Evolutionary conservation across 2,329 filamentous ascomycete genomes (phyloP).

Genomic region (Triangularia setosa): DNA sequence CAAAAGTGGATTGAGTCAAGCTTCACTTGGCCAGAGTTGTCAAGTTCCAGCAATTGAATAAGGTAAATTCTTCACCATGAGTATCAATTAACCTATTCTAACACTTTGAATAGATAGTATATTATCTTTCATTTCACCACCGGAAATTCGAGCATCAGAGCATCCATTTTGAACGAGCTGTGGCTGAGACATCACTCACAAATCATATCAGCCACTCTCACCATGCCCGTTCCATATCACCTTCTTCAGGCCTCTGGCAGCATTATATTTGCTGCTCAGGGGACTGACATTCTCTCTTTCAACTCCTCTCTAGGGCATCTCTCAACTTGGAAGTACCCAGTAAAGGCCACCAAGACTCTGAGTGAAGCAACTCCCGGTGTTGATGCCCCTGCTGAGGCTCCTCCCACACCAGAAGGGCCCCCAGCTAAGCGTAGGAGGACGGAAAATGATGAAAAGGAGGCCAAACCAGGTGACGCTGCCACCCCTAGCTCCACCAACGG

Average conservation of each 20-base stretch:
- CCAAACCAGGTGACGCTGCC: constrained; percentile 21
- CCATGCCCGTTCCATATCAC: constrained; percentile 59
- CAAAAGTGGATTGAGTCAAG: background rate
- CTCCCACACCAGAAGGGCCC: constrained; percentile 27
- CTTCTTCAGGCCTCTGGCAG: constrained; percentile 52
- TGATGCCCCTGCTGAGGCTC: constrained; percentile 24
- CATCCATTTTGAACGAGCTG: background rate
- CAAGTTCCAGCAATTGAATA: background rate
- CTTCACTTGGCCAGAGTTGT: background rate
- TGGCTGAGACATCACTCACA: constrained; percentile 1
- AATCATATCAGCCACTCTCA: background rate
- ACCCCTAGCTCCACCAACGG: constrained; percentile 29
- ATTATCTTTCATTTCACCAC: background rate
- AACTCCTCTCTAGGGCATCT: constrained; percentile 56
- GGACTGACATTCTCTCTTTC: constrained; percentile 67
- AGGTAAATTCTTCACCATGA: constrained; percentile 2
- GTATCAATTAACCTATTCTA: background rate
- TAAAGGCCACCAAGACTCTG: constrained; percentile 31
- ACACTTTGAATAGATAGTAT: background rate
- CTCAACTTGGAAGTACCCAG: constrained; percentile 57
- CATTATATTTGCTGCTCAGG: constrained; percentile 69
- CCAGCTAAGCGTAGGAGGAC: constrained; percentile 30
- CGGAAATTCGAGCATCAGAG: background rate
- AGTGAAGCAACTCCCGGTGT: constrained; percentile 24
- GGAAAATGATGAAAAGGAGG: constrained; percentile 15